Percentiles rank a stretch among this genome's conserved stretches.
Conservation (phyloP, 2,329 filamentous ascomycete genomes). For the Geoglossum cookeanum region DNA sequence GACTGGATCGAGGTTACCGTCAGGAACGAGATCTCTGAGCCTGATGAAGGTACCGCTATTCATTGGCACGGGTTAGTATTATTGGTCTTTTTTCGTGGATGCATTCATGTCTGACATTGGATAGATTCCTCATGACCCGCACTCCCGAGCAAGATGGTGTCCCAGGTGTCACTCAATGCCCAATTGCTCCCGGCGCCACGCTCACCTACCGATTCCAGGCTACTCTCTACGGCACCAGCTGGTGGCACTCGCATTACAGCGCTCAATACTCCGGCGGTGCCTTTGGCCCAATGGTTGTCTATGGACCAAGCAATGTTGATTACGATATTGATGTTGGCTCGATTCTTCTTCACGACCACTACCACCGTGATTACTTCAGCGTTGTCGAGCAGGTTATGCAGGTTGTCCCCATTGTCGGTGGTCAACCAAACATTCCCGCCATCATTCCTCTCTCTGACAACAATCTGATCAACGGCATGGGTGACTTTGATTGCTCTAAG, state of each 20-base stretch:
- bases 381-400: conserved; percentile 3
- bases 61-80: conserved; percentile 13
- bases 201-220: conserved; percentile 15
- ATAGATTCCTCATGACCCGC: conserved; percentile 17
- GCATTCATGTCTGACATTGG: conserved; percentile 11
- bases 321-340: conserved; percentile 20
- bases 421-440: conserved; percentile 1
- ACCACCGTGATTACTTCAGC: conserved; percentile 14
- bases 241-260: conserved; percentile 15
- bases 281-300: conserved; percentile 19
- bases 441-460: conserved; percentile 14
- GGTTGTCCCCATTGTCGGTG: neutral
- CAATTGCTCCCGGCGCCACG: conserved; percentile 16
- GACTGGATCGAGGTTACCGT: conserved; percentile 13
- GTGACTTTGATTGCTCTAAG: conserved; percentile 14
- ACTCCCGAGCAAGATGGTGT: conserved; percentile 18
- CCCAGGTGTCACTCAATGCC: conserved; percentile 18
- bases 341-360: conserved; percentile 21
- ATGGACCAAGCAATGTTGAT: conserved; percentile 17
- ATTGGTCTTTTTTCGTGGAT: neutral
- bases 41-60: conserved; percentile 17
- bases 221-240: conserved; percentile 17
- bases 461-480: conserved; percentile 19
- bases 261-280: conserved; percentile 16
- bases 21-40: conserved; percentile 12